Evolutionary conservation across 2,329 filamentous ascomycete species (phyloP), one percentile per base, ranked within the genome.

Genomic region (Aspergillus calidoustus): DNA sequence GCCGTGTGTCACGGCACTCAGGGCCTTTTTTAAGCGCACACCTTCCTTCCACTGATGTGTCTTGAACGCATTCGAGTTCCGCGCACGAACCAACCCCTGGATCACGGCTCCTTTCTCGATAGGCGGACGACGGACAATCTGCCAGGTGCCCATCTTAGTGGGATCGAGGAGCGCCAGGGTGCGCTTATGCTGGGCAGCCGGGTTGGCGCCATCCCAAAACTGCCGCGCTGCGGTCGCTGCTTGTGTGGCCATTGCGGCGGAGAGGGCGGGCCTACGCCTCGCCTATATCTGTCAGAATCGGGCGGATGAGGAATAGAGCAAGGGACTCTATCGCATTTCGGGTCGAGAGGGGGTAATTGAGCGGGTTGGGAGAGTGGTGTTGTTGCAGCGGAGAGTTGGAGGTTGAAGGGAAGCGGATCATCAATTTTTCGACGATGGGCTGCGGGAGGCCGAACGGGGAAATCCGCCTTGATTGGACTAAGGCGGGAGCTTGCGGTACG

Each of bases 1-100:
- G 62, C 86, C 86, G 66, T 85, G 82, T 5, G 74, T 75, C 58
- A 82, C 67, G 58, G 80, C 77, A 57, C 79, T 77, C 63, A 83
- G 72, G 31, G 82, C 80, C 72, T 80, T 81, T 63, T 74, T 73
- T 68, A 80, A 71, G 68, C 79, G 75, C 46, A 69, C 70, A 23
- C 72, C 72, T 62, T 81, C 79, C 51, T 74, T 74, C 19, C 62
- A 65, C 63, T 72, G 70, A 55, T 75, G 73, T 62, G 75, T 66
- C 66, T 76, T 76, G 66, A 74, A 79, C n/a, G 80, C 79, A 69
- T 77, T 80, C 2, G 80, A 82, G 43, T 68, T 69, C 31, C 71
- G 69, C 49, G 77, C 68, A 51, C 79, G 72, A 47, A 67, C 63
- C 64, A 74, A 77, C 25, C 80, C 80, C 67, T 82, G 80, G 51